Evolutionary conservation across 768 basidiomycete species (phyloP), one percentile per base, ranked within the genome.

Genomic region (Atractiella rhizophila): DNA sequence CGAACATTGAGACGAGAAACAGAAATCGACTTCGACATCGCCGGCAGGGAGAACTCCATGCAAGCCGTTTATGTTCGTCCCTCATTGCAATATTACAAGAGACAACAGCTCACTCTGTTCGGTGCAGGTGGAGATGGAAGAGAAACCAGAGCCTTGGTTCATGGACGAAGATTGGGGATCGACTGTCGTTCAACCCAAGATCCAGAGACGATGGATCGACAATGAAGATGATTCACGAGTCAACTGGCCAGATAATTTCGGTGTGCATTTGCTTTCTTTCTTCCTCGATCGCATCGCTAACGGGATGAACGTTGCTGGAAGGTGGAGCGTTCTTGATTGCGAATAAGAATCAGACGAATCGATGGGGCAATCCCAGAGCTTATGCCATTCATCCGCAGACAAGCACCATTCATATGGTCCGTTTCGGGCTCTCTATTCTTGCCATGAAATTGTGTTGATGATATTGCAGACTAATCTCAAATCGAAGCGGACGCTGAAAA

Each of bases 11-110:
- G 5, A 27, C 13, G 12, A 9, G n/a, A 13, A 4, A 18, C n/a
- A 4, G 62, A 68, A 58, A 66, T 74, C 47, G 73, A 75, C 45
- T 65, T 75, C 27, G 73, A 75, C 44, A 62, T 75, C 31, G 70
- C 60, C 1, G 72, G 73, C 2, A 57, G 58, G n/a, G 51, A 59
- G 10, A 75, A 74, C 57, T 69, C 71, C 19, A 55, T 73, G 19
- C 59, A 71, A 34, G 60, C 61, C 41, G 66, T 68, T 20, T 63
- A 60, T 13, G 66, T 16, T 11, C 29, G 11, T 16, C 29, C 11
- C 29, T 30, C 11, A 16, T 30, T 11, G 29, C 29, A 30, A 30
- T 16, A 30, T 11, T 30, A 30, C 11, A 11, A 30, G 16, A 11
- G 16, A 16, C 29, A 11, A 30, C 29, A 11, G 16, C 29, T 30